phyloP scores from a whole-genome alignment of 331 rosid species.

The Rosa hybrid region DNA sequence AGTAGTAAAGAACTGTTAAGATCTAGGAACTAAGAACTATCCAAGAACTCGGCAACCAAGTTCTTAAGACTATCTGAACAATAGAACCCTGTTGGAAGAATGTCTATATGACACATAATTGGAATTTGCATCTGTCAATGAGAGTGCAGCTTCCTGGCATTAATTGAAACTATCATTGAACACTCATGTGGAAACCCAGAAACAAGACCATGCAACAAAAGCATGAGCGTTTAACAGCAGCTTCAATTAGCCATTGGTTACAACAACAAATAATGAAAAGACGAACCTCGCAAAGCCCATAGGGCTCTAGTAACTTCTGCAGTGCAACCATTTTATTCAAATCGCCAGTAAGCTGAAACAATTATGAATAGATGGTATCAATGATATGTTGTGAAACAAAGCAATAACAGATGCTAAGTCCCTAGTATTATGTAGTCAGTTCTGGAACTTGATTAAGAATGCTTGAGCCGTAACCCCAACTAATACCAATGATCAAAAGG shows the following conservation, averaged over 20 bases:
- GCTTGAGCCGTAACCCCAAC: neutral
- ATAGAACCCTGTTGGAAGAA: neutral
- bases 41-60: neutral
- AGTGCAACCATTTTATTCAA: conserved; percentile 62
- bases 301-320: conserved; percentile 56
- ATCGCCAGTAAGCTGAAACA: conserved; percentile 59
- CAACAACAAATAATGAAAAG: conserved; percentile 6
- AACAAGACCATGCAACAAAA: neutral
- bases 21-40: neutral
- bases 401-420: neutral
- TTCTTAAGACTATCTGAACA: neutral
- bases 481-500: neutral
- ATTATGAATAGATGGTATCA: neutral
- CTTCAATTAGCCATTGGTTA: neutral
- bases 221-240: neutral
- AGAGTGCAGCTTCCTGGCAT: neutral
- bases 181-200: neutral
- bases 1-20: neutral
- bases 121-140: neutral
- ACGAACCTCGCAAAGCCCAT: conserved; percentile 64
- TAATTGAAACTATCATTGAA: neutral
- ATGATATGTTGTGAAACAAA: neutral
- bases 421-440: neutral
- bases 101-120: neutral
- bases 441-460: neutral